Evolutionary conservation across 2,329 filamentous ascomycete species (phyloP), one percentile per base, ranked within the genome.

Genomic region (Calonectria pteridis): DNA sequence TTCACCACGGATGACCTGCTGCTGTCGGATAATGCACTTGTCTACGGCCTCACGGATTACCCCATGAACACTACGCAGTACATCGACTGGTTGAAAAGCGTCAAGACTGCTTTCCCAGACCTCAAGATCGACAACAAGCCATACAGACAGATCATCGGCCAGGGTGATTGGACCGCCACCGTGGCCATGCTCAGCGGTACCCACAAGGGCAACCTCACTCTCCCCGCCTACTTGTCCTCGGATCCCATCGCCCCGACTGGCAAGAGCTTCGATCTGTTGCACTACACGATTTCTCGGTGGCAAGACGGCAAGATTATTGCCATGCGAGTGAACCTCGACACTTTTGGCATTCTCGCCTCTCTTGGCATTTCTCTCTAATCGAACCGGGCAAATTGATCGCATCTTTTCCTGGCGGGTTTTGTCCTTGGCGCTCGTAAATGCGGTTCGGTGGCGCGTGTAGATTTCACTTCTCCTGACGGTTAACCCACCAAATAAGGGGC

Each of bases 161-260:
- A 58, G 5, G 68, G 68, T 10, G 68, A 71, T 18, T 71, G 68
- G 68, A 71, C 68, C 18, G 68, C 59, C 5, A 58, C 59, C 1
- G 29, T 71, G 1, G 49, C 59, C 28, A 65, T 46, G 49, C 28
- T 71, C 20, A 71, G 49, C 29, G 68, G 68, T 3, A 71, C 68
- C 3, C 33, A 35, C 14, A 50, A 49, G 9, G 59, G 68, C 2
- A 14, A 50, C 1, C 31, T 58, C 5, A 18, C 6, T 3, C n/a
- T 71, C 4, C 68, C 68, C 0, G 2, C 29, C 7, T 71, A 71
- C 28, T 20, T 67, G n/a, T 43, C 64, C 4, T 31, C 49, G 5
- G 31, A 50, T 1, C 49, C 49, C 1, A 43, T 55, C 3, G 20
- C 23, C 16, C 14, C 64, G 0, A 67, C 29, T 7, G 49, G 26